Conservation (phyloP, 2,329 filamentous ascomycete species). For the Raffaelea deltoideospora region DNA sequence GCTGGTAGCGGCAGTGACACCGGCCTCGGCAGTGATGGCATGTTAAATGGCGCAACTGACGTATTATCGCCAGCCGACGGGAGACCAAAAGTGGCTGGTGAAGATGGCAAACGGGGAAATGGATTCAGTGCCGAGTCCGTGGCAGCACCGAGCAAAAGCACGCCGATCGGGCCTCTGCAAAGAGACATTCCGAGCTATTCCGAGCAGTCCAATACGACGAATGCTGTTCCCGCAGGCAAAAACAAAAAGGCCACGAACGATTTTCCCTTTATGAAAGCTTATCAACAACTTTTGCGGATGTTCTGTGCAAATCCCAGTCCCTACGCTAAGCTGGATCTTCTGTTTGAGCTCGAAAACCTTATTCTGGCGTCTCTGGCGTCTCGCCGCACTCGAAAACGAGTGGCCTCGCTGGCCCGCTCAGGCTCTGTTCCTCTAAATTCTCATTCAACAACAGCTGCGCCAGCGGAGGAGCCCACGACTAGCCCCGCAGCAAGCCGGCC, state of each 20-base stretch:
- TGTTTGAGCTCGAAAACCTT: slow-evolving; percentile 71
- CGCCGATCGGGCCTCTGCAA: too few species aligned
- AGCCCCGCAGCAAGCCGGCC: slow-evolving; percentile 15
- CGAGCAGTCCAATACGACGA: too few species aligned
- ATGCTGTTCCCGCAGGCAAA: slow-evolving; percentile 7
- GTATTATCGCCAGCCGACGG: too few species aligned
- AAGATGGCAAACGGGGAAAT: too few species aligned
- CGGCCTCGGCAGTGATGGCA: too few species aligned
- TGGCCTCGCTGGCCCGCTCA: slow-evolving; percentile 20
- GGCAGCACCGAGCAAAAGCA: too few species aligned
- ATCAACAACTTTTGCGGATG: slow-evolving; percentile 63
- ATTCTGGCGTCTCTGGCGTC: slow-evolving; percentile 60
- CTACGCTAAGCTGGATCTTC: slow-evolving; percentile 65
- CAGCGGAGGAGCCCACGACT: slow-evolving; percentile 3
- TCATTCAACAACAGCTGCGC: neutral
- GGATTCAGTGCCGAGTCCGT: too few species aligned
- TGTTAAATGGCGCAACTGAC: too few species aligned
- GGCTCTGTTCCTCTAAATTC: slow-evolving; percentile 4
- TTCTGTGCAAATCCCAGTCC: slow-evolving; percentile 86
- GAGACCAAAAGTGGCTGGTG: too few species aligned
- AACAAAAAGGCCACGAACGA: slow-evolving; percentile 28
- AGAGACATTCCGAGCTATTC: too few species aligned
- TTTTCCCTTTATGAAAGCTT: slow-evolving; percentile 71
- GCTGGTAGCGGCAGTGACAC: too few species aligned
- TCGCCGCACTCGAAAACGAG: slow-evolving; percentile 24